Evolutionary conservation across 306 rosid genomes (phyloP).

Genomic region (Notholithocarpus densiflorus): DNA sequence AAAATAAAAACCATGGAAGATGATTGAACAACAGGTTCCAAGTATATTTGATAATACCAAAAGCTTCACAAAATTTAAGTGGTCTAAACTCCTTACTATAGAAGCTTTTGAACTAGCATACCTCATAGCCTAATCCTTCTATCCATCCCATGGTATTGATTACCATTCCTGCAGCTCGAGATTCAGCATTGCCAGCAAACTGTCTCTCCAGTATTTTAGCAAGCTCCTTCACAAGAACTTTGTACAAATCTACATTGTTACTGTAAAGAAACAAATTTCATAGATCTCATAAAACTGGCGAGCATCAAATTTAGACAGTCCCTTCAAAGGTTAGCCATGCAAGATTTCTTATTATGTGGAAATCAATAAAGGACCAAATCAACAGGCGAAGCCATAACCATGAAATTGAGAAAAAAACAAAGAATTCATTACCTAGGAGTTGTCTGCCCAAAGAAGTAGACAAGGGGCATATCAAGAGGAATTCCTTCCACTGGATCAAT

Average conservation of each 20-base stretch:
- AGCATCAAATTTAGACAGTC: neutral
- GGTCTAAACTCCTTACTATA: conserved; percentile 10
- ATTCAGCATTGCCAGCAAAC: conserved; percentile 75
- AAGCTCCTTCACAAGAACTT: conserved; percentile 88
- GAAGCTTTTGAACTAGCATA: conserved; percentile 25
- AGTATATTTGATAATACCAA: conserved; percentile 10
- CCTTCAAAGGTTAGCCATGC: neutral
- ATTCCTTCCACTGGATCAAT: conserved; percentile 93
- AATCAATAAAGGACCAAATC: neutral
- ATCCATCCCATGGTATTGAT: conserved; percentile 99
- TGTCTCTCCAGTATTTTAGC: conserved; percentile 81
- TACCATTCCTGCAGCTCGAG: conserved; percentile 95
- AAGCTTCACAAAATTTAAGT: neutral
- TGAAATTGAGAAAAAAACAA: neutral
- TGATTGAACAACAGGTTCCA: conserved; percentile 4
- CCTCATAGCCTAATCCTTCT: conserved; percentile 96
- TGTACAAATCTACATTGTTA: conserved; percentile 79
- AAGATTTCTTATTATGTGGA: conserved; percentile 10
- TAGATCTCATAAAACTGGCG: conserved; percentile 22
- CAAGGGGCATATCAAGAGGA: conserved; percentile 94
- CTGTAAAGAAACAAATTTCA: conserved; percentile 37
- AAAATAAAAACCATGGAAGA: conserved; percentile 13
- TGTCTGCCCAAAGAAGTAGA: conserved; percentile 81
- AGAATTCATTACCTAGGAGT: conserved; percentile 64
- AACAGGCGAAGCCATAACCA: neutral